Conservation (phyloP, 805 yeast genomes). For the Yamadazyma philogaea region DNA sequence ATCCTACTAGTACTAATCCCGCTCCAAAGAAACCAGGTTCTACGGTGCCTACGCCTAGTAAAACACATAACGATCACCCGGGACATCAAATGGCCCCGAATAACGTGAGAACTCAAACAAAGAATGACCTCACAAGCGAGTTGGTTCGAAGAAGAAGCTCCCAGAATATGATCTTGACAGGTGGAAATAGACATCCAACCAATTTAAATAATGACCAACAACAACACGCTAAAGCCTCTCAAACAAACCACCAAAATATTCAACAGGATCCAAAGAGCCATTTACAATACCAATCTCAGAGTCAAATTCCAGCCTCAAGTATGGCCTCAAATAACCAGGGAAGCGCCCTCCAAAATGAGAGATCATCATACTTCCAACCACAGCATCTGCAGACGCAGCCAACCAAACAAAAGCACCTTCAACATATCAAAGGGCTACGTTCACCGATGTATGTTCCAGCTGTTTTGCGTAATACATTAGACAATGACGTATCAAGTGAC, state of each 20-base stretch:
- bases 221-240: neutral
- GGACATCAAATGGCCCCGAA: conserved; percentile 15
- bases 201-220: conserved; percentile 1
- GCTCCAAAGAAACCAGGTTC: neutral
- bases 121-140: conserved; percentile 12
- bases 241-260: neutral
- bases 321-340: neutral
- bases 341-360: conserved; percentile 5
- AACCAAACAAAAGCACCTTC: conserved; percentile 33
- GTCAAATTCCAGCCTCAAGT: neutral
- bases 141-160: conserved; percentile 20
- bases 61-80: conserved; percentile 17
- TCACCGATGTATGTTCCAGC: conserved; percentile 91
- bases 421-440: conserved; percentile 75
- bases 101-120: conserved; percentile 8
- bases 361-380: neutral
- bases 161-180: conserved; percentile 6
- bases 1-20: neutral
- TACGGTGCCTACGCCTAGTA: conserved; percentile 8
- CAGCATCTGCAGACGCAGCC: conserved; percentile 4
- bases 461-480: conserved; percentile 54
- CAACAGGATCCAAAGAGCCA: neutral
- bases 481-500: neutral
- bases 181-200: conserved; percentile 3
- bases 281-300: neutral